Conservation (phyloP, 129 eudicot species). For the Tagetes patula region DNA sequence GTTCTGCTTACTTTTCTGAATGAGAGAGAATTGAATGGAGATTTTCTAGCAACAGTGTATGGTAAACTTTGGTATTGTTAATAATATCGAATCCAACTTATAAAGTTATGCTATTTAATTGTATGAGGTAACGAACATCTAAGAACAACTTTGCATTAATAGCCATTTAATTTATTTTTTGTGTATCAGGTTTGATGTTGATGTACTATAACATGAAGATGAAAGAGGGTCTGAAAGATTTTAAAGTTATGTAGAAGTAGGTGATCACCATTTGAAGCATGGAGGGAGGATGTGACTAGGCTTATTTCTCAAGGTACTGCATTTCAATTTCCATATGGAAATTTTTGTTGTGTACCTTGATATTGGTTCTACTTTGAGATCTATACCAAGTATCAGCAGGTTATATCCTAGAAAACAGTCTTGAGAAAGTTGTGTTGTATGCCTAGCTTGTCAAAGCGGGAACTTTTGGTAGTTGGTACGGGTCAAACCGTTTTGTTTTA, state of each 20-base stretch:
- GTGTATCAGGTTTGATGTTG: too few species aligned
- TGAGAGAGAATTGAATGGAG: too few species aligned
- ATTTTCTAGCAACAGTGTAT: too few species aligned
- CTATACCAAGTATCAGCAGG: not conserved
- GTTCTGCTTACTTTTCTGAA: too few species aligned
- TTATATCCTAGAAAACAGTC: not conserved
- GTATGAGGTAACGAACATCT: too few species aligned
- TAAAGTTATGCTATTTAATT: too few species aligned
- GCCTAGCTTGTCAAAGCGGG: not conserved
- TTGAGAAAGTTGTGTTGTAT: not conserved
- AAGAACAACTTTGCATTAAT: too few species aligned
- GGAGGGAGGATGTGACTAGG: conserved; percentile 98
- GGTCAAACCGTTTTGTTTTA: not conserved
- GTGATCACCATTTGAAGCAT: conserved; percentile 95
- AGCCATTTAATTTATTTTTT: too few species aligned
- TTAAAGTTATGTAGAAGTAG: conserved; percentile 17
- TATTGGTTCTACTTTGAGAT: conserved; percentile 3
- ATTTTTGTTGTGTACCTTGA: conserved; percentile 1
- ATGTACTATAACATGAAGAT: too few species aligned
- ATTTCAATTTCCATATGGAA: not conserved
- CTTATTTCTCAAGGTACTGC: conserved; percentile 86
- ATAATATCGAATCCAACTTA: too few species aligned
- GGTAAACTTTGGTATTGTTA: too few species aligned
- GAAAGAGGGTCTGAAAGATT: too few species aligned
- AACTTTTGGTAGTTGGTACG: not conserved